Evolutionary conservation across 805 yeast species (phyloP).

Genomic region (Peterozyma toletana): DNA sequence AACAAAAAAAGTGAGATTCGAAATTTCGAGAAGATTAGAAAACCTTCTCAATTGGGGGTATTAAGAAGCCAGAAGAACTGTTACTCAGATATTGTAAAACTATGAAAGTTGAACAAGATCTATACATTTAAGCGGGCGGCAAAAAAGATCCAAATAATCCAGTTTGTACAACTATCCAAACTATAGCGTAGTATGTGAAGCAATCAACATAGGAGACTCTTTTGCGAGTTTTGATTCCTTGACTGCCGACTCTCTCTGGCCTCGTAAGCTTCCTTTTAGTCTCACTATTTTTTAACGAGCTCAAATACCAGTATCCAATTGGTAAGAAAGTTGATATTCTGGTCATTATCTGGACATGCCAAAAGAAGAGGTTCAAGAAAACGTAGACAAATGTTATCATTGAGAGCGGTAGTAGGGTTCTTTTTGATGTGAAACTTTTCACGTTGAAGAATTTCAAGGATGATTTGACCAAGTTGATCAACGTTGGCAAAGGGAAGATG

Average conservation of each 20-base stretch:
- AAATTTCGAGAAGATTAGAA: too few species aligned
- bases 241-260: conserved; percentile 8
- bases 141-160: conserved; percentile 72
- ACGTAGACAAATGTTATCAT: conserved; percentile 36
- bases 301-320: conserved; percentile 63
- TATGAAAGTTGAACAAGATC: too few species aligned
- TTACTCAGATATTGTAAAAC: too few species aligned
- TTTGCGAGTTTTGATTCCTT: conserved; percentile 7
- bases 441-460: conserved; percentile 16
- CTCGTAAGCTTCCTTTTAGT: conserved; percentile 11
- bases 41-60: too few species aligned
- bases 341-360: conserved; percentile 84
- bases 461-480: conserved; percentile 37
- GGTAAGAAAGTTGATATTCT: conserved; percentile 78
- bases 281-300: conserved; percentile 25
- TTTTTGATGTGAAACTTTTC: conserved; percentile 19
- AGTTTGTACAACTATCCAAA: conserved; percentile 68
- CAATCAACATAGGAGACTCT: conserved; percentile 18
- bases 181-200: conserved; percentile 37
- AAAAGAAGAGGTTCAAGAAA: conserved; percentile 45
- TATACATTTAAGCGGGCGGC: conserved; percentile 75
- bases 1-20: too few species aligned
- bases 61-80: too few species aligned
- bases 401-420: conserved; percentile 30
- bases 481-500: conserved; percentile 62